phyloP scores from a whole-genome alignment of 2,329 filamentous ascomycete genomes.

The Fusarium humuli region DNA sequence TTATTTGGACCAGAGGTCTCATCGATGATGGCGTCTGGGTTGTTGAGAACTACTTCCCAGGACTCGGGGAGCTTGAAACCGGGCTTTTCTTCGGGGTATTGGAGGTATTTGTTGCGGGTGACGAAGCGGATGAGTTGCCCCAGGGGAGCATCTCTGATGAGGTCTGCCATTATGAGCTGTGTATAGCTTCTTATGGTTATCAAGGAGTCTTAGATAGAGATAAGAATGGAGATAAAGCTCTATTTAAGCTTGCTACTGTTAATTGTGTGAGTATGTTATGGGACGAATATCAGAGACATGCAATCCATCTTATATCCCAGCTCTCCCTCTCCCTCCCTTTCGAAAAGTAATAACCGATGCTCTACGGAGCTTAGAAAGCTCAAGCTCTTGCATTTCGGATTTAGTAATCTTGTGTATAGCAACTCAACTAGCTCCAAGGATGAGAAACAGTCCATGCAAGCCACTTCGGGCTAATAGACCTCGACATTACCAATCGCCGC shows the following conservation, averaged over 20 bases:
- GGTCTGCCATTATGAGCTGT: slow-evolving; percentile 44
- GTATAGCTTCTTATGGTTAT: background rate
- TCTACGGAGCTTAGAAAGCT: slow-evolving; percentile 27
- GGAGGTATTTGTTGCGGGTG: slow-evolving; percentile 63
- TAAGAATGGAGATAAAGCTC: background rate
- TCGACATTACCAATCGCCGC: slow-evolving; percentile 43
- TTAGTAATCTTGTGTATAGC: slow-evolving; percentile 1
- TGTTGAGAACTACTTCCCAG: slow-evolving; percentile 53
- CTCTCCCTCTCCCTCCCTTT: slow-evolving; percentile 1
- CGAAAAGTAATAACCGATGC: background rate
- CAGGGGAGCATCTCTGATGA: slow-evolving; percentile 66
- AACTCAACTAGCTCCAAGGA: background rate
- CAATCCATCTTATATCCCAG: slow-evolving; percentile 35
- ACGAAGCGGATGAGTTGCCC: slow-evolving; percentile 68
- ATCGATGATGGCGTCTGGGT: slow-evolving; percentile 41
- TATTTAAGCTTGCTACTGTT: slow-evolving; percentile 17
- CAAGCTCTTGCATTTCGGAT: slow-evolving; percentile 3
- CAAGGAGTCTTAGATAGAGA: background rate
- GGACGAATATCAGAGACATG: slow-evolving; percentile 1
- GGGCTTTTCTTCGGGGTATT: slow-evolving; percentile 69
- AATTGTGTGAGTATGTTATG: background rate
- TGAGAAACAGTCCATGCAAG: slow-evolving; percentile 3
- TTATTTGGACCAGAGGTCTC: slow-evolving; percentile 22
- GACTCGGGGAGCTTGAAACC: slow-evolving; percentile 64
- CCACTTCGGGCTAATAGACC: slow-evolving; percentile 32